Evolutionary conservation across 1,284 basidiomycete genomes (phyloP).

Genomic region (Fomitiporia mediterranea): DNA sequence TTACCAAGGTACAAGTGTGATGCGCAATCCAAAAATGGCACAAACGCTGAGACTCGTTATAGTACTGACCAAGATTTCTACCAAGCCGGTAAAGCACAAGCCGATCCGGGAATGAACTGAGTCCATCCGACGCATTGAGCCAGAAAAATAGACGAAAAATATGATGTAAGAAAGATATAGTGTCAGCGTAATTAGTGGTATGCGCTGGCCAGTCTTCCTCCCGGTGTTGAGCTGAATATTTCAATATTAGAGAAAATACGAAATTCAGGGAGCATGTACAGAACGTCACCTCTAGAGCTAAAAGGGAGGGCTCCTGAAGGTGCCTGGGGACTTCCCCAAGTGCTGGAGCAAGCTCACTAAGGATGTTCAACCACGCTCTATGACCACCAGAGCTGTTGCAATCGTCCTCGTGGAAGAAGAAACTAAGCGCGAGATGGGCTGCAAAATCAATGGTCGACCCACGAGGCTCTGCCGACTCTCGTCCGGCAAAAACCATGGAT

Average conservation of each 20-base stretch:
- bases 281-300: slow-evolving; percentile 63
- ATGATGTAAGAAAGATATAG: slow-evolving; percentile 77
- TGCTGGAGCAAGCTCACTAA: slow-evolving; percentile 44
- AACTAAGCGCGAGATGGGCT: slow-evolving; percentile 68
- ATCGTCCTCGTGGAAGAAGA: slow-evolving; percentile 70
- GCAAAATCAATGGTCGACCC: slow-evolving; percentile 54
- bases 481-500: slow-evolving; percentile 72
- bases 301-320: slow-evolving; percentile 54
- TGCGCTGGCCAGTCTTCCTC: slow-evolving; percentile 29
- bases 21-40: slow-evolving; percentile 77
- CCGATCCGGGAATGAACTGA: slow-evolving; percentile 90
- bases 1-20: slow-evolving; percentile 86
- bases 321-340: slow-evolving; percentile 42
- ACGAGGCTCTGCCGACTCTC: slow-evolving; percentile 49
- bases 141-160: slow-evolving; percentile 75
- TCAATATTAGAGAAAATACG: slow-evolving; percentile 2
- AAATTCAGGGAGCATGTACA: slow-evolving; percentile 2
- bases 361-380: slow-evolving; percentile 53
- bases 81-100: slow-evolving; percentile 88
- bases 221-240: slow-evolving; percentile 30
- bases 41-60: slow-evolving; percentile 92
- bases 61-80: slow-evolving; percentile 88
- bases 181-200: slow-evolving; percentile 64
- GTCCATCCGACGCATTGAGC: slow-evolving; percentile 74
- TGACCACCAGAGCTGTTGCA: slow-evolving; percentile 62